These are phyloP conservation scores for Coemansia sp. DNA, from an alignment of 192 early-diverging fungal species.

Conservation along the genomic window DNA sequence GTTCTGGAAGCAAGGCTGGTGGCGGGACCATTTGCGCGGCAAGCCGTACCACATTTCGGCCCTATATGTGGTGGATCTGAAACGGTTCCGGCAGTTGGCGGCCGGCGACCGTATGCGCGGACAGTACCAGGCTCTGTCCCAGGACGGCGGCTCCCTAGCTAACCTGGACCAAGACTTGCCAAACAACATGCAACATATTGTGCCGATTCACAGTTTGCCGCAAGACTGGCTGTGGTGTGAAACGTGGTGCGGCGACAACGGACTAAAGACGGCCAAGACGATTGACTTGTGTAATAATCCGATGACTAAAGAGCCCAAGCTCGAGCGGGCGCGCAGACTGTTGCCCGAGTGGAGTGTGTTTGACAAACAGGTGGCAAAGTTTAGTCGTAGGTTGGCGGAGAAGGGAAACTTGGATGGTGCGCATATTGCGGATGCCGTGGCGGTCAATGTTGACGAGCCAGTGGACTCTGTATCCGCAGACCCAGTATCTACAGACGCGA, in stretches of 20 bases:
- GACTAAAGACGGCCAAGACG: conserved; percentile 84
- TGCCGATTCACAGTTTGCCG: conserved; percentile 89
- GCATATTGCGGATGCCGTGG: conserved; percentile 45
- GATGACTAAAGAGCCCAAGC: conserved; percentile 97
- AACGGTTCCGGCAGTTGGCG: conserved; percentile 85
- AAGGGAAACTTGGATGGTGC: conserved; percentile 39
- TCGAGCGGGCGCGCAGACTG: conserved; percentile 86
- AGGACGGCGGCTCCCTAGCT: conserved; percentile 84
- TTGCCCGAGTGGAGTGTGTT: conserved; percentile 92
- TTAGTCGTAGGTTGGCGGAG: conserved; percentile 38
- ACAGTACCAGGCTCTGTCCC: conserved; percentile 89
- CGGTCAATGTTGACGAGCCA: conserved; percentile 35
- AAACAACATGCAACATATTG: conserved; percentile 91
- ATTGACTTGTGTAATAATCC: conserved; percentile 99
- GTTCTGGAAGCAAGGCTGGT: conserved; percentile 98
- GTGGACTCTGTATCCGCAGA: no score
- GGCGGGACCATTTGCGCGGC: conserved; percentile 82
- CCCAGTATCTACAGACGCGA: not conserved
- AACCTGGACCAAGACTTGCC: conserved; percentile 99
- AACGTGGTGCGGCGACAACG: conserved; percentile 94
- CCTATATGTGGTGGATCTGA: conserved; percentile 93
- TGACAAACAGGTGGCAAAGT: conserved; percentile 68
- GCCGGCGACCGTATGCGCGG: conserved; percentile 91
- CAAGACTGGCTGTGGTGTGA: conserved; percentile 99
- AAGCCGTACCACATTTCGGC: conserved; percentile 97